Base-by-base conservation (phyloP, 306 rosid species). In the Vicia sativa region DNA sequence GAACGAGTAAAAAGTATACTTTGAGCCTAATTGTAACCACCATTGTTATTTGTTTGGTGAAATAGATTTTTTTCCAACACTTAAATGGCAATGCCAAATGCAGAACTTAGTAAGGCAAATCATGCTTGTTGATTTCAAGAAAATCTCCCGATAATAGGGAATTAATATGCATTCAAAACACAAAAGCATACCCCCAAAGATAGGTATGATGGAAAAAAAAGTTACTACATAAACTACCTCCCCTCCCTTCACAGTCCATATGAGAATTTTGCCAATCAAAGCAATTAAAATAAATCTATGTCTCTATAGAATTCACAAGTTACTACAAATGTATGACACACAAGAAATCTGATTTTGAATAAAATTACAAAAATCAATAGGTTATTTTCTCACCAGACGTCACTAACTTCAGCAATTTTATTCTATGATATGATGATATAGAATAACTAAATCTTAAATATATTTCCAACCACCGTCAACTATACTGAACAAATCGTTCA, bases 361-460 rank as follows among this genome's bases (percentile, higher is more conserved):
- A 58, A 37, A 44, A 35, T 5, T 34, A 18, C 57, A 12, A 56
- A 58, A 25, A 48, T 38, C 25, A 18, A 63, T 15, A 62, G 7
- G 4, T 19, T 18, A 53, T 75, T 57, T 67, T 61, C 38, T 42
- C 70, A 48, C 60, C 31, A 34, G 45, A 38, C 69, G 16, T 75
- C 55, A 58, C 42, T 48, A 16, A 35, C 42, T 34, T 44, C 54
- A 50, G 39, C 42, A 58, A 60, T 61, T 16, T 39, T 23, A 61
- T 29, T 50, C 50, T 68, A 49, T 29, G 53, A 62, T 68, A 49
- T 29, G 53, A 62, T 31, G 8, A 53, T 42, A 25, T 9, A 13
- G 46, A 16, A 57, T 60, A 34, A 45, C 34, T 38, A 58, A 66
- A 48, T 19, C 60, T 58, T 46, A 13, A 62, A 15, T 15, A 13